These are phyloP conservation scores for Epichloe baconii DNA, from an alignment of 2,329 filamentous ascomycete species.

Conservation along the genomic window DNA sequence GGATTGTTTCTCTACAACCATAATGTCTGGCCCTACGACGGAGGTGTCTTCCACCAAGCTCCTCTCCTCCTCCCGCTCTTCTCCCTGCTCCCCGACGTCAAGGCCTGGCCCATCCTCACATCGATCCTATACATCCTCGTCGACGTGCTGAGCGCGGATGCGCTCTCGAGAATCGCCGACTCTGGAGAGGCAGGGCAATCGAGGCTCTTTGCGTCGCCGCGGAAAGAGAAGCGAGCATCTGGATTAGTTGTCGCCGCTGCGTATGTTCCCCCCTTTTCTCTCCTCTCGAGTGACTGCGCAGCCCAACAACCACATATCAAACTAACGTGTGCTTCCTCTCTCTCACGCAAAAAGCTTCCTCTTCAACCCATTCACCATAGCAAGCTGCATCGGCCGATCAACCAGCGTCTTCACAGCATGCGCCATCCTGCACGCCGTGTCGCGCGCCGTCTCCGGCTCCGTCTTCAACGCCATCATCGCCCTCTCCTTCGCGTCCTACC, in stretches of 20 bases:
- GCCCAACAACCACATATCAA: neutral
- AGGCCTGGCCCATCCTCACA: constrained; percentile 56
- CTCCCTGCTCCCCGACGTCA: constrained; percentile 65
- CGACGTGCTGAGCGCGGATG: constrained; percentile 71
- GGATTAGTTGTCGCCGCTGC: constrained; percentile 65
- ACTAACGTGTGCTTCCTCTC: neutral
- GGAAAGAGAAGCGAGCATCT: constrained; percentile 62
- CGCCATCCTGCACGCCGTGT: constrained; percentile 72
- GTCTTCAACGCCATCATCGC: constrained; percentile 69
- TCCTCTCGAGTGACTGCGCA: neutral
- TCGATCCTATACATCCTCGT: constrained; percentile 68
- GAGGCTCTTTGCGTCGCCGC: constrained; percentile 62
- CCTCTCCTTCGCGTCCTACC: constrained; percentile 74
- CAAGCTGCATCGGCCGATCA: constrained; percentile 79
- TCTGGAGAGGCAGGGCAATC: constrained; percentile 68
- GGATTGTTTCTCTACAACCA: constrained; percentile 91
- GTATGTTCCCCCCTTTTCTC: constrained; percentile 31
- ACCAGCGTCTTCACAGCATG: constrained; percentile 82
- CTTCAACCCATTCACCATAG: constrained; percentile 88
- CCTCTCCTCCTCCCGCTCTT: constrained; percentile 86
- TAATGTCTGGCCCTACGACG: constrained; percentile 94
- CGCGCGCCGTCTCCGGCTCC: constrained; percentile 64
- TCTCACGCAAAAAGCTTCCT: constrained; percentile 50
- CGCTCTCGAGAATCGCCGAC: constrained; percentile 65
- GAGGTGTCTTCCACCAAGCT: constrained; percentile 71